phyloP scores from a whole-genome alignment of 1,284 basidiomycete genomes.

The Cryptococcus sp. region DNA sequence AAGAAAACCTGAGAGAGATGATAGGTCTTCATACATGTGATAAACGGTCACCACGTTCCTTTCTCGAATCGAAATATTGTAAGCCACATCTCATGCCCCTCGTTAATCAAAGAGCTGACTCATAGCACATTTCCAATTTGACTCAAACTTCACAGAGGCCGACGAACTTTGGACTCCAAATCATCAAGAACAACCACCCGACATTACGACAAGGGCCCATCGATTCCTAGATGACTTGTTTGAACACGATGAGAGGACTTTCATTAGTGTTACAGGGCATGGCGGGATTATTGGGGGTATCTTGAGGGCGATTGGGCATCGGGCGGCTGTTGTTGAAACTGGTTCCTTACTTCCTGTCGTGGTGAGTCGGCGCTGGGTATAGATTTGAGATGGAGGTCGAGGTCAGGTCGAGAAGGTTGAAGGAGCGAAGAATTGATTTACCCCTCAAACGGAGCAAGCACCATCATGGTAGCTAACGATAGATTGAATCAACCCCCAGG shows the following conservation, averaged over 20 bases:
- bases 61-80: conserved; percentile 21
- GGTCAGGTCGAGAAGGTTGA: too few species aligned
- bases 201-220: conserved; percentile 27
- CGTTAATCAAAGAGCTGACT: too few species aligned
- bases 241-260: conserved; percentile 26
- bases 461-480: too few species aligned
- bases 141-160: conserved; percentile 35
- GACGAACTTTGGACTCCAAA: conserved; percentile 35
- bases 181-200: conserved; percentile 26
- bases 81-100: background rate
- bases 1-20: conserved; percentile 31
- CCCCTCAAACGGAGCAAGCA: too few species aligned
- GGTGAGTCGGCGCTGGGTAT: too few species aligned
- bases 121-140: conserved; percentile 28
- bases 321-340: conserved; percentile 19
- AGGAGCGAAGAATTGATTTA: too few species aligned
- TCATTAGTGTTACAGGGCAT: conserved; percentile 42
- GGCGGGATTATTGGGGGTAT: conserved; percentile 38
- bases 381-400: too few species aligned
- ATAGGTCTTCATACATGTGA: conserved; percentile 42
- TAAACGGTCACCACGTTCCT: conserved; percentile 24
- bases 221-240: conserved; percentile 37
- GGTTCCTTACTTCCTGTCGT: conserved; percentile 30
- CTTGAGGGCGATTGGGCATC: conserved; percentile 30
- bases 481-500: too few species aligned